phyloP scores from a whole-genome alignment of 2,329 filamentous ascomycete genomes.

The Botryosphaeria agaves region DNA sequence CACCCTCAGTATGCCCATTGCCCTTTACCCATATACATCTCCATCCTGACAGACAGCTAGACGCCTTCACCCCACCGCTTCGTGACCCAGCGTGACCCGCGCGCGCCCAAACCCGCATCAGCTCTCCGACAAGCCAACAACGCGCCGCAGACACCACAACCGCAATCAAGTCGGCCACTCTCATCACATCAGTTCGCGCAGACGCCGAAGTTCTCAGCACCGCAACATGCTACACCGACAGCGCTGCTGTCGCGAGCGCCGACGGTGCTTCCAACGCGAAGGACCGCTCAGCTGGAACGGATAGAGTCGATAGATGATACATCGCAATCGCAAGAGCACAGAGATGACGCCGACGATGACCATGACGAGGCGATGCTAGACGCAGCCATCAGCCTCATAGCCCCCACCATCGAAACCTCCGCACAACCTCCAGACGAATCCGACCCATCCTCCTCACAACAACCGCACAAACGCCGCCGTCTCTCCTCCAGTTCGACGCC shows the following conservation, averaged over 20 bases:
- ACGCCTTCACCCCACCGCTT: constrained; percentile 11
- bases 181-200: constrained; percentile 10
- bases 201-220: constrained; percentile 16
- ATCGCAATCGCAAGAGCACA: not conserved
- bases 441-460: not conserved
- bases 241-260: not conserved
- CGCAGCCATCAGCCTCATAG: no score
- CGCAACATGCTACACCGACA: not conserved
- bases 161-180: not conserved
- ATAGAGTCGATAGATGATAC: not conserved
- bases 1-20: constrained; percentile 1
- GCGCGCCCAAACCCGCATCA: constrained; percentile 10
- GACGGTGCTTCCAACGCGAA: not conserved
- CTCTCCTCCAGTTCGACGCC: not conserved
- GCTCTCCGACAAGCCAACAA: constrained; percentile 9
- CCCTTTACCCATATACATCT: constrained; percentile 1
- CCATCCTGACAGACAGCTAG: not conserved
- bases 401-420: no score
- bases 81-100: constrained; percentile 10
- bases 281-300: not conserved
- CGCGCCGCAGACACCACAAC: constrained; percentile 5
- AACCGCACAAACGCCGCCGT: not conserved
- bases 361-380: not conserved
- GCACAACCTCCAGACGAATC: no score
- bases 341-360: not conserved